A percentile compares a stretch with the other conserved stretches of the same genome.
Evolutionary conservation across 2,329 filamentous ascomycete genomes (phyloP).

Genomic region (Penicillium freii): DNA sequence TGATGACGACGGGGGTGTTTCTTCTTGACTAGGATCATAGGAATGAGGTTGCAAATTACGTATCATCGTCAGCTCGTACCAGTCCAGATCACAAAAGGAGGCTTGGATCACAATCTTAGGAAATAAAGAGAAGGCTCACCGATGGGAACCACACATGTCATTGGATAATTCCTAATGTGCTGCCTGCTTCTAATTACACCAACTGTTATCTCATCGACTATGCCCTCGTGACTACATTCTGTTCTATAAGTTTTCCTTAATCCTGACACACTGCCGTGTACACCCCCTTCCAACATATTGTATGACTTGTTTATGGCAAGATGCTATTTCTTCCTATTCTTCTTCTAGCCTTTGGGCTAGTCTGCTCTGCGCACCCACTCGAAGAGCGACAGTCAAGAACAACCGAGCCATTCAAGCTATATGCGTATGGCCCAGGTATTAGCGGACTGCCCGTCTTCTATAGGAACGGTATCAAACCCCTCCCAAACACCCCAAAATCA

Average conservation of each 20-base stretch:
- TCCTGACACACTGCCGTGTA: neutral
- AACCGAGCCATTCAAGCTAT: constrained; percentile 9
- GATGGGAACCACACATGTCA: neutral
- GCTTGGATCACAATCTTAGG: neutral
- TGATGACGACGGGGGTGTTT: neutral
- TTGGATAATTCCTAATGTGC: neutral
- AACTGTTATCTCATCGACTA: neutral
- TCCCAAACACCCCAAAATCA: neutral
- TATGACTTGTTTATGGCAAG: neutral
- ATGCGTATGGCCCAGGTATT: constrained; percentile 15
- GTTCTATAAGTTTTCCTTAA: neutral
- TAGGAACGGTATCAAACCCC: constrained; percentile 6
- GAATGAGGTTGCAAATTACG: neutral
- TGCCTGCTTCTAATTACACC: neutral
- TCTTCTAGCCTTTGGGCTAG: neutral
- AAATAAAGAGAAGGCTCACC: neutral
- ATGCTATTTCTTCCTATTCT: neutral
- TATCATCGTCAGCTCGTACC: constrained; percentile 2
- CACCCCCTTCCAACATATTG: neutral
- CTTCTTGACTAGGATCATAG: neutral
- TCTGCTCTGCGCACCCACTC: constrained; percentile 9
- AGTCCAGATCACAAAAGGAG: constrained; percentile 2
- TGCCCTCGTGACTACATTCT: neutral
- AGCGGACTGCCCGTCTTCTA: constrained; percentile 17
- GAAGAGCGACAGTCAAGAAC: constrained; percentile 1